Evolutionary conservation across 2,329 filamentous ascomycete species (phyloP).

Genomic region (Chaetoscypha palmicola): DNA sequence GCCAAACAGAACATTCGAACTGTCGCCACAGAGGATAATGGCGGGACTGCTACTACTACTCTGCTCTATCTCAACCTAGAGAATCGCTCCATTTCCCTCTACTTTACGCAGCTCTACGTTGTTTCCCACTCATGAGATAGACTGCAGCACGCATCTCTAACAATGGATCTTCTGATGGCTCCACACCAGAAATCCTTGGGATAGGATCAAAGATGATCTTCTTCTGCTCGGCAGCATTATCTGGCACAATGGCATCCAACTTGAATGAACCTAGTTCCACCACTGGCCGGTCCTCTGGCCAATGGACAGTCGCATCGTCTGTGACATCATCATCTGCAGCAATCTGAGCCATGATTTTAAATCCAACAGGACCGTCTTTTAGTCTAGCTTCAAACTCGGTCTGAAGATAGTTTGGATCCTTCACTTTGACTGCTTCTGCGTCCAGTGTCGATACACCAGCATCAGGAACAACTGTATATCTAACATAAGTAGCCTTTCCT

Average conservation of each 20-base stretch:
- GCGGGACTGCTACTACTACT: too few species aligned
- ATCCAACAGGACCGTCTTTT: slow-evolving; percentile 33
- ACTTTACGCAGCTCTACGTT: slow-evolving; percentile 40
- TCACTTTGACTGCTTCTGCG: slow-evolving; percentile 33
- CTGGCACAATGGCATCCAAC: slow-evolving; percentile 35
- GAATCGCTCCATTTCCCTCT: background rate
- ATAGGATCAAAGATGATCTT: slow-evolving; percentile 51
- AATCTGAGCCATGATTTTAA: slow-evolving; percentile 44
- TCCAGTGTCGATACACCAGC: slow-evolving; percentile 36
- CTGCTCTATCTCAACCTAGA: too few species aligned
- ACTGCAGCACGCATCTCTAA: slow-evolving; percentile 48
- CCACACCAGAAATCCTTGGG: slow-evolving; percentile 46
- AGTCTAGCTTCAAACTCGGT: slow-evolving; percentile 40
- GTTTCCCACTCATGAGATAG: slow-evolving; percentile 48
- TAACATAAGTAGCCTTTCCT: slow-evolving; percentile 38
- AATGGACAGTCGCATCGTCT: slow-evolving; percentile 43
- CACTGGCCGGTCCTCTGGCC: slow-evolving; percentile 43
- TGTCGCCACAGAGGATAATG: too few species aligned
- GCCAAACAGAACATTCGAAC: too few species aligned
- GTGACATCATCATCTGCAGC: slow-evolving; percentile 41
- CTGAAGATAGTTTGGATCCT: slow-evolving; percentile 40
- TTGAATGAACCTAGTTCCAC: slow-evolving; percentile 45
- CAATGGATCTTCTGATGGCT: slow-evolving; percentile 46
- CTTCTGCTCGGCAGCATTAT: slow-evolving; percentile 40
- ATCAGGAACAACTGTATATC: slow-evolving; percentile 43